Conservation (phyloP, 345 rosid species). For the Microthlaspi erraticum region DNA sequence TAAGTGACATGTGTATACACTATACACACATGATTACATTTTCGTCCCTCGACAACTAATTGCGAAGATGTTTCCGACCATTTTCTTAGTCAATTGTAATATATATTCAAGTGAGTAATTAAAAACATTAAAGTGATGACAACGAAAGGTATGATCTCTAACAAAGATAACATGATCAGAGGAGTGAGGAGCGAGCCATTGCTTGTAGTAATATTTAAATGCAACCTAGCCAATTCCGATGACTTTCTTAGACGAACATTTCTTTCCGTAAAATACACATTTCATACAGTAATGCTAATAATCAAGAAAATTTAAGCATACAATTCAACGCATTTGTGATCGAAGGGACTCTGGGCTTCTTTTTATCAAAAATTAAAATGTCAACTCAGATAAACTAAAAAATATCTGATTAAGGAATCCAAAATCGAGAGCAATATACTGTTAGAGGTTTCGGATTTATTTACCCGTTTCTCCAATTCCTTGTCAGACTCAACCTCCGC, state of each 20-base stretch:
- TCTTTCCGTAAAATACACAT: conserved; percentile 25
- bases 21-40: neutral
- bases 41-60: neutral
- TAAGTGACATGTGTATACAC: neutral
- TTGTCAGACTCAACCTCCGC: neutral
- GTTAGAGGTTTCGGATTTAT: neutral
- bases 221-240: conserved; percentile 1
- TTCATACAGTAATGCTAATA: neutral
- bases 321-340: neutral
- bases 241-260: conserved; percentile 15
- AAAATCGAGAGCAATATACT: neutral
- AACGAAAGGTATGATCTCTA: conserved; percentile 1
- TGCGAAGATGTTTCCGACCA: conserved; percentile 39
- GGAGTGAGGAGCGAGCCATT: neutral
- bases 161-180: conserved; percentile 18
- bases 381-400: conserved; percentile 18
- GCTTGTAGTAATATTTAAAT: conserved; percentile 10
- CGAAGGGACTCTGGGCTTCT: neutral
- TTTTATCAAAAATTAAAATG: neutral
- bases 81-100: conserved; percentile 26
- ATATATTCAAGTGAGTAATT: neutral
- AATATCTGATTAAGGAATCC: neutral
- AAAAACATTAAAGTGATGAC: conserved; percentile 15
- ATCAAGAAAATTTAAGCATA: neutral
- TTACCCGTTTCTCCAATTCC: neutral